Percentiles rank a stretch among this genome's conserved stretches.
These are phyloP conservation scores for Magnusiomyces sp. DNA, from an alignment of 1,139 yeast species.

Conservation along the genomic window DNA sequence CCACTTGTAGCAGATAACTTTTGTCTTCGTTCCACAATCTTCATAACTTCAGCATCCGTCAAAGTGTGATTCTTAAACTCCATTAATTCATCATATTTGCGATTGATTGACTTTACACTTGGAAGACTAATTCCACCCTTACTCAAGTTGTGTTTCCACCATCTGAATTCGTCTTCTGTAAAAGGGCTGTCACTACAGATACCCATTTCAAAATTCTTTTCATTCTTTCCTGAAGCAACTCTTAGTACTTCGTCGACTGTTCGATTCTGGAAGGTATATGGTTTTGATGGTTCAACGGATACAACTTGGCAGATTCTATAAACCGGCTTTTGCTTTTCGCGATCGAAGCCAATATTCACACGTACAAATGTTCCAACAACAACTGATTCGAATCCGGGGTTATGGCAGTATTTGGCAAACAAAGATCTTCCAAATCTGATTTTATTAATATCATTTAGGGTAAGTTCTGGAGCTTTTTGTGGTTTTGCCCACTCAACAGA, in stretches of 20 bases:
- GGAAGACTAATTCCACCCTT: conserved; percentile 57
- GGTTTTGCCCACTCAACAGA: conserved; percentile 45
- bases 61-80: conserved; percentile 56
- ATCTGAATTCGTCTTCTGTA: conserved; percentile 60
- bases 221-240: conserved; percentile 64
- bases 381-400: conserved; percentile 67
- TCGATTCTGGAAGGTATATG: conserved; percentile 40
- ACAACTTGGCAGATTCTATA: conserved; percentile 81
- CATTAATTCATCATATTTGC: conserved; percentile 53
- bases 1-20: conserved; percentile 38
- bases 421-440: conserved; percentile 70
- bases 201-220: conserved; percentile 63
- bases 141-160: conserved; percentile 54
- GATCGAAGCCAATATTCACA: conserved; percentile 68
- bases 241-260: conserved; percentile 34
- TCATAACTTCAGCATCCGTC: conserved; percentile 69
- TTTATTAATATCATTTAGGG: conserved; percentile 55
- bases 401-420: conserved; percentile 66
- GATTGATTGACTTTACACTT: conserved; percentile 54
- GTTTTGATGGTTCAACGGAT: conserved; percentile 54
- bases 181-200: conserved; percentile 72
- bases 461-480: conserved; percentile 33
- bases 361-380: conserved; percentile 72
- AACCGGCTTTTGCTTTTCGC: conserved; percentile 51
- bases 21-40: conserved; percentile 67